These are phyloP conservation scores for Petunia hybrid DNA, from an alignment of 305 asterid genomes.

Conservation along the genomic window DNA sequence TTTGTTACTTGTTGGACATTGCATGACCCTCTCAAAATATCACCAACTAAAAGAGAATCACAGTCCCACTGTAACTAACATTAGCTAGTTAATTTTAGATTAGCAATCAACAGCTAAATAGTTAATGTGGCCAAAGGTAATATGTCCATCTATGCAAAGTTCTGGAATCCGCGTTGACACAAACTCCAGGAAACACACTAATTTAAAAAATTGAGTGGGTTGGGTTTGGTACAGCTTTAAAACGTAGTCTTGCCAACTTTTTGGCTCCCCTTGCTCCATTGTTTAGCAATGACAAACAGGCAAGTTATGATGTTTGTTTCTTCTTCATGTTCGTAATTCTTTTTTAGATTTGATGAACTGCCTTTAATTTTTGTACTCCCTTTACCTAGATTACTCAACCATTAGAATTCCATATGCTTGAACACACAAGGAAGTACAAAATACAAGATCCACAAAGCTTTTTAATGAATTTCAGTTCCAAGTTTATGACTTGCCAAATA, in stretches of 20 bases:
- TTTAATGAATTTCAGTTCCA: neutral
- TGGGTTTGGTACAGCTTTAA: neutral
- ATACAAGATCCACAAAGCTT: constrained; percentile 2
- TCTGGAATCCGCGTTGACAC: neutral
- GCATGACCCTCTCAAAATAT: neutral
- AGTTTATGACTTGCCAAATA: neutral
- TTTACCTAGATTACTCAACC: neutral
- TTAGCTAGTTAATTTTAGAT: neutral
- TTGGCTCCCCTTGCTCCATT: constrained; percentile 5
- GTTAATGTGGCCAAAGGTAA: neutral
- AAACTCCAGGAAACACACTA: neutral
- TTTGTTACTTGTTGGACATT: neutral
- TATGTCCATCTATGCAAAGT: neutral
- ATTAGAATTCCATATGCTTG: neutral
- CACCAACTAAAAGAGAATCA: neutral
- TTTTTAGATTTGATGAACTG: neutral
- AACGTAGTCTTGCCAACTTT: neutral
- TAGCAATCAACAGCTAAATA: neutral
- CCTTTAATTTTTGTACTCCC: neutral
- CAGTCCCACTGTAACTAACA: neutral
- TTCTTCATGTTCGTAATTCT: neutral
- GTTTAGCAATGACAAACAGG: neutral
- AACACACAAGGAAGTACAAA: neutral
- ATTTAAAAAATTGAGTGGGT: neutral
- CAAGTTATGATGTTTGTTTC: neutral